phyloP scores from a whole-genome alignment of 805 yeast genomes.

The Candida pseudoglaebosa region DNA sequence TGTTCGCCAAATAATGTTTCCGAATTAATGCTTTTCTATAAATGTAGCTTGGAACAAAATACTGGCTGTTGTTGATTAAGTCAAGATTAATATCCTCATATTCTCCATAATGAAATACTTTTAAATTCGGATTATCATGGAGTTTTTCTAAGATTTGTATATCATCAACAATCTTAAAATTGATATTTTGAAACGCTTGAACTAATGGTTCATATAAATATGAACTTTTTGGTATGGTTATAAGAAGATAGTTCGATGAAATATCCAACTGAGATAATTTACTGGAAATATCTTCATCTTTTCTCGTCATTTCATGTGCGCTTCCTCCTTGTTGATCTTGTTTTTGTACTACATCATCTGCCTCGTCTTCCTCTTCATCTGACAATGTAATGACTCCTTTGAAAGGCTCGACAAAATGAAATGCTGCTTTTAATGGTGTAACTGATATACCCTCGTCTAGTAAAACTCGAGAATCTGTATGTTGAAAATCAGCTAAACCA shows the following conservation, averaged over 20 bases:
- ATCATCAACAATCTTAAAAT: constrained; percentile 19
- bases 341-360: not conserved
- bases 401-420: constrained; percentile 48
- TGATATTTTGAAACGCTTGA: constrained; percentile 28
- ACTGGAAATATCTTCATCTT: not conserved
- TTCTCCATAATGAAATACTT: constrained; percentile 76
- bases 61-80: constrained; percentile 43
- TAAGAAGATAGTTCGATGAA: constrained; percentile 19
- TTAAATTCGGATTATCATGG: constrained; percentile 15
- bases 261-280: not conserved
- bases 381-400: constrained; percentile 58
- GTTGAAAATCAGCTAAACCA: constrained; percentile 35
- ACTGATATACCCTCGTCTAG: constrained; percentile 57
- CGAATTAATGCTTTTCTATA: constrained; percentile 89
- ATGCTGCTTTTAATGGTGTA: constrained; percentile 62
- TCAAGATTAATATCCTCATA: constrained; percentile 88
- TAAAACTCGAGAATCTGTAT: constrained; percentile 70
- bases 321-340: too few species aligned
- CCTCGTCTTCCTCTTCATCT: constrained; percentile 15
- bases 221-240: constrained; percentile 33
- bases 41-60: constrained; percentile 73
- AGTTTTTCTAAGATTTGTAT: constrained; percentile 14
- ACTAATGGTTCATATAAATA: constrained; percentile 43
- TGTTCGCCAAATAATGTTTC: constrained; percentile 83
- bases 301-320: too few species aligned